Percentiles rank a stretch among this genome's conserved stretches.
Evolutionary conservation across 176 grass and related monocot genomes (phyloP).

Genomic region (Aegilops longissima): DNA sequence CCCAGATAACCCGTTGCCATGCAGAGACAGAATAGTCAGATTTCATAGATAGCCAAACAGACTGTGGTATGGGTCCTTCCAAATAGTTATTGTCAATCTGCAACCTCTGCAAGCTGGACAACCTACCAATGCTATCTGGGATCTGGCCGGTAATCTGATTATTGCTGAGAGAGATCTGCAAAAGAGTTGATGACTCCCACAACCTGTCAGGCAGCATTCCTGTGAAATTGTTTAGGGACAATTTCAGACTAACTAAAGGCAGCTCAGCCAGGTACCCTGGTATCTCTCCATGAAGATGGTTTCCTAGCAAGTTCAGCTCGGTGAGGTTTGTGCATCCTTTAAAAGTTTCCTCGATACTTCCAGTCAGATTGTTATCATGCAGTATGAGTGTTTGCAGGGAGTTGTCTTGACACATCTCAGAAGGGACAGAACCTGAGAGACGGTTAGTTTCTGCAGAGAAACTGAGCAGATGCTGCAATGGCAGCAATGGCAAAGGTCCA

Average conservation of each 20-base stretch:
- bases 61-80: constrained; percentile 66
- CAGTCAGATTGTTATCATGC: constrained; percentile 71
- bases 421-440: constrained; percentile 70
- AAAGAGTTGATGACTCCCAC: constrained; percentile 69
- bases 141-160: constrained; percentile 72
- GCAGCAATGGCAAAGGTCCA: constrained; percentile 64
- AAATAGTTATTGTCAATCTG: constrained; percentile 79
- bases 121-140: constrained; percentile 58
- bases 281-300: constrained; percentile 84
- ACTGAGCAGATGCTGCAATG: constrained; percentile 51
- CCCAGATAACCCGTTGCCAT: constrained; percentile 77
- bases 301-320: constrained; percentile 70
- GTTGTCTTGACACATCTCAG: constrained; percentile 57
- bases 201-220: constrained; percentile 63
- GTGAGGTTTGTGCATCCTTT: constrained; percentile 72
- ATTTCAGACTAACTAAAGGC: constrained; percentile 70
- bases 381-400: constrained; percentile 60
- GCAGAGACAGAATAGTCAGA: constrained; percentile 78
- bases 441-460: constrained; percentile 87
- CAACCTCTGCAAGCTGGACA: constrained; percentile 66
- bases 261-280: constrained; percentile 73
- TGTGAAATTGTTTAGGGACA: constrained; percentile 80
- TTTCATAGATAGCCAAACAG: constrained; percentile 65
- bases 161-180: constrained; percentile 69
- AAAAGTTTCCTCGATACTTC: constrained; percentile 62